Base-by-base conservation (phyloP, 2,329 filamentous ascomycete genomes). In the Pleurostoma richardsiae region DNA sequence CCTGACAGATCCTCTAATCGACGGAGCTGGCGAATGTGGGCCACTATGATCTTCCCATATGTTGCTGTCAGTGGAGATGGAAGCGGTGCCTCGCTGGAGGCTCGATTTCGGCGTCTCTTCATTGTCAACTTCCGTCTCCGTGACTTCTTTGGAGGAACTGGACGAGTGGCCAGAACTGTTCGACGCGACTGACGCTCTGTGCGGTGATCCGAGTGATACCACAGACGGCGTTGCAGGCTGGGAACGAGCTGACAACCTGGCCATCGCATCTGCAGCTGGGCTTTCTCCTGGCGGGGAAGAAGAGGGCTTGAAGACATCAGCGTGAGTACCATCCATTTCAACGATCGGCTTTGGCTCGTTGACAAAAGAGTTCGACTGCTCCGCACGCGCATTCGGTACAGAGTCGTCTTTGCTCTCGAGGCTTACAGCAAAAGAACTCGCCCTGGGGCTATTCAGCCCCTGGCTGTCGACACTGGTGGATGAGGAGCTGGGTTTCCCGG, bases 251-350 rank as follows among this genome's bases (percentile, higher is more conserved):
- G 85, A 82, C 38, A 88, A 71, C 38, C 81, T 82, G 46, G 84
- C 83, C 74, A 90, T 88, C 29, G 78, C 73, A 53, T 72, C 79
- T 27, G 76, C 73, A 28, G 85, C 85, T 58, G 80, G 71, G 49
- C 72, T 73, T 43, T 82, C 73, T 36, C 82, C 77, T 2, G 78
- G 76, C 4, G 75, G 73, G 30, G 77, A 78, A 2, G 71, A 73
- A 4, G 74, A 77, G 10, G 76, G 72, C 50, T 77, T 79, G 53
- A 79, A 78, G 10, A 82, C 73, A 50, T 90, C 85, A 26, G 82
- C 81, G 51, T 85, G 83, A 1, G 80, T 75, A 31, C 77, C 74
- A 56, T 90, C 84, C 1, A 83, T 82, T 30, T 79, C 82, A 5
- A 91, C 78, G 26, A 84, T 70, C 2, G 88, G 84, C 46, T 80